Evolutionary conservation across 176 grass and related monocot species (phyloP).

Genomic region (Aechmea fasciata): DNA sequence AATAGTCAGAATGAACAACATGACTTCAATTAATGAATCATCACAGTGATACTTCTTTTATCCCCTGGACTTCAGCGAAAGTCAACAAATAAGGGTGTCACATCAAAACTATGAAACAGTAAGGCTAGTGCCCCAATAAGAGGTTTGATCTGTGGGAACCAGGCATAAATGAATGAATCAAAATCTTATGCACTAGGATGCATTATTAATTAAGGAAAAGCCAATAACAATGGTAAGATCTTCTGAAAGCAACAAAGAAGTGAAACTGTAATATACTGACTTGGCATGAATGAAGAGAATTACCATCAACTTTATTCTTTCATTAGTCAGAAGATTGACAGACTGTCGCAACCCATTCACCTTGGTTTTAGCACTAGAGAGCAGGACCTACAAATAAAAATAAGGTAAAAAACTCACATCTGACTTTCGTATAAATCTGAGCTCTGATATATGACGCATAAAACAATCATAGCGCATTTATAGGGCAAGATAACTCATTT

Average conservation of each 20-base stretch:
- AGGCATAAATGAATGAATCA: too few species aligned
- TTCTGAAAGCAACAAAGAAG: not conserved
- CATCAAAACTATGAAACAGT: too few species aligned
- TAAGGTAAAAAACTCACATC: not conserved
- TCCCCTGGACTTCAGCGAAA: too few species aligned
- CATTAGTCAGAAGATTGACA: conserved; percentile 49
- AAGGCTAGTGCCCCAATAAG: too few species aligned
- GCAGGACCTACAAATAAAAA: conserved; percentile 33
- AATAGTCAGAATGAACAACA: too few species aligned
- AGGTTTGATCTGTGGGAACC: too few species aligned
- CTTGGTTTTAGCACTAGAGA: conserved; percentile 43
- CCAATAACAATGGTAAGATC: too few species aligned
- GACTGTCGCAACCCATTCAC: conserved; percentile 46
- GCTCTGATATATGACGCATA: conserved; percentile 1
- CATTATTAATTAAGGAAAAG: too few species aligned
- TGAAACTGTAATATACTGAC: not conserved
- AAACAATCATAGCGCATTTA: not conserved
- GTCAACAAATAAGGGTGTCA: too few species aligned
- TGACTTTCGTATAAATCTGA: not conserved
- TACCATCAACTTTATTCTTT: conserved; percentile 51
- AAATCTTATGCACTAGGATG: too few species aligned
- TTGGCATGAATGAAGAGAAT: conserved; percentile 1
- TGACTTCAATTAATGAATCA: too few species aligned
- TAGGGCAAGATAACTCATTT: not conserved
- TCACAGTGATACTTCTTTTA: too few species aligned